Evolutionary conservation across 495 filamentous ascomycete genomes (phyloP), one percentile per base, ranked within the genome.

Genomic region (Daldinia concentrica): DNA sequence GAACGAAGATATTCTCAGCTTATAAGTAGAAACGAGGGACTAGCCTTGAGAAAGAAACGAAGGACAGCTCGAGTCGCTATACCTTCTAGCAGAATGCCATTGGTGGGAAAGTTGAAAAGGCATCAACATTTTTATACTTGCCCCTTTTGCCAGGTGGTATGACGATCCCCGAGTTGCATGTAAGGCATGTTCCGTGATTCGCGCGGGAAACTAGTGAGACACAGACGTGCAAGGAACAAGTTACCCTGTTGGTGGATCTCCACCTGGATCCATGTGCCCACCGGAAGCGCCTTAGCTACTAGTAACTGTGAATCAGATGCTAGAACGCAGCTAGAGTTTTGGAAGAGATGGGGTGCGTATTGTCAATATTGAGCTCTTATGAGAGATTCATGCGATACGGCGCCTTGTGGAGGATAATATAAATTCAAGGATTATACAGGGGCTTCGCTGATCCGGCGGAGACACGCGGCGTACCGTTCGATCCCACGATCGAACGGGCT

Each of bases 211-310:
- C 29, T 43, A 19, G 17, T 62, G 41, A 62, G 58, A 37, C 59
- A 45, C 61, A 56, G 61, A 34, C 12, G 43, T 32, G 60, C 34
- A 64, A 48, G 67, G 55, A 55, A 57, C 14, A 7, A 29, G 14
- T 51, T 45, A 56, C 26, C 48, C 51, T 62, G 36, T 41, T 50
- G 12, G 68, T 65, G 62, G 62, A 62, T 62, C 68, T 50, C 27
- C 37, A n/a, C 41, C 51, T 26, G 27, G 24, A 60, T 61, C 58
- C 54, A 55, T 61, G 54, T 29, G 52, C 54, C 66, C 66, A 59
- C 43, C 60, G 66, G 43, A 24, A 9, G 22, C 12, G 24, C 34
- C 60, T 51, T 37, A 15, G 17, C 19, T 11, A 22, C 19, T 48
- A n/a, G n/a, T n/a, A 24, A 5, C 9, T 19, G 43, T 54, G 57